phyloP scores from a whole-genome alignment of 192 early-diverging fungal species.

The Spinellus fusiger region DNA sequence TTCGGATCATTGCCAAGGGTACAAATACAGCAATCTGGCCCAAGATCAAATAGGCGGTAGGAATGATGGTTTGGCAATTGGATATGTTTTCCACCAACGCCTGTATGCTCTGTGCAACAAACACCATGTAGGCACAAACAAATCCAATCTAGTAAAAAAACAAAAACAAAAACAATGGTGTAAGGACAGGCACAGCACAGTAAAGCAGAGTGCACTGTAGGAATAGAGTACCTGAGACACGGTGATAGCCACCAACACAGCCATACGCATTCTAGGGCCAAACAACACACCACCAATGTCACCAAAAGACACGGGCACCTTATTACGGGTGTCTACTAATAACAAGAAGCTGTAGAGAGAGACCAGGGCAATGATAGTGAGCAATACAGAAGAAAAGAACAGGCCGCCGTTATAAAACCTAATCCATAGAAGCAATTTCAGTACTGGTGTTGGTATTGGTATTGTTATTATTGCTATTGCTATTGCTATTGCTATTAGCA shows the following conservation, averaged over 20 bases:
- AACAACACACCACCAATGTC: conserved; percentile 55
- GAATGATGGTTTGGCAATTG: conserved; percentile 12
- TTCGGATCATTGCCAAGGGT: conserved; percentile 63
- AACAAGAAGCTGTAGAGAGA: conserved; percentile 67
- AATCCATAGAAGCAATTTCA: conserved; percentile 1
- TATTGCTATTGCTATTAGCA: neutral
- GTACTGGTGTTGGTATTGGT: neutral
- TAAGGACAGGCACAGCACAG: neutral
- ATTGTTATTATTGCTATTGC: neutral
- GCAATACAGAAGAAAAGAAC: conserved; percentile 55
- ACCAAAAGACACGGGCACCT: conserved; percentile 68
- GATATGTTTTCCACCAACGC: conserved; percentile 29
- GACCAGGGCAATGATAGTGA: conserved; percentile 62
- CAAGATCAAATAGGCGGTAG: conserved; percentile 37
- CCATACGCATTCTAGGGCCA: conserved; percentile 57
- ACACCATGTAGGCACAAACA: conserved; percentile 60
- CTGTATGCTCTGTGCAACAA: conserved; percentile 53
- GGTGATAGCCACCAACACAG: conserved; percentile 65
- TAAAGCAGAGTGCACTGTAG: neutral
- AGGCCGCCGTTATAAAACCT: conserved; percentile 77
- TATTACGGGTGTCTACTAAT: conserved; percentile 60
- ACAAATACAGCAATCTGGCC: conserved; percentile 44
- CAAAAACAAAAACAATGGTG: neutral
- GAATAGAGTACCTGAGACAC: conserved; percentile 59
- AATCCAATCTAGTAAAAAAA: conserved; percentile 42